Evolutionary conservation across 768 basidiomycete genomes (phyloP).

Genomic region (Russula sp.): DNA sequence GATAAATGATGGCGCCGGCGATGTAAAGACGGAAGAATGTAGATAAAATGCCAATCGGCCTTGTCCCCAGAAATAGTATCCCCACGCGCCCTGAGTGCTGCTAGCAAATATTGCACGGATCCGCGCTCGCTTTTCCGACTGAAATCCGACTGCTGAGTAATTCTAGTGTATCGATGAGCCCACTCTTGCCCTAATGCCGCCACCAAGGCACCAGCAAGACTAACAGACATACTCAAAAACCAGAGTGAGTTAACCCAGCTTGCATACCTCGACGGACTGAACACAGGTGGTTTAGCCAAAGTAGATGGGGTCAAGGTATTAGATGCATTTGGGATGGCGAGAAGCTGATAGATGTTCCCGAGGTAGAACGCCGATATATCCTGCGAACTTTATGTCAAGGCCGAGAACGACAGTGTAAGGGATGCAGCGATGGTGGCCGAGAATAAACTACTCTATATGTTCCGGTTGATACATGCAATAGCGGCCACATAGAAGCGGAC

Average conservation of each 20-base stretch:
- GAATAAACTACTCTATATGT: constrained; percentile 2
- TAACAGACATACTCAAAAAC: background rate
- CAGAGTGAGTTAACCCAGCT: background rate
- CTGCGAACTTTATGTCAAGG: background rate
- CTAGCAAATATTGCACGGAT: background rate
- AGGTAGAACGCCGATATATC: background rate
- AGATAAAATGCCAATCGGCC: background rate
- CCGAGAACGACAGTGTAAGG: background rate
- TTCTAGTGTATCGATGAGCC: background rate
- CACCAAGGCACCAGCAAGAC: background rate
- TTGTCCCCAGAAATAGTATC: background rate
- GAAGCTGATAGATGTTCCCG: background rate
- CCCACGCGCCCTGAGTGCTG: too few relatives aligned
- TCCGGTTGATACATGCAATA: too few relatives aligned
- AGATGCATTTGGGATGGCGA: background rate
- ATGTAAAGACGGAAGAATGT: background rate
- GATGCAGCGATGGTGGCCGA: background rate
- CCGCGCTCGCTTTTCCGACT: background rate
- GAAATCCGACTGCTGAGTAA: background rate
- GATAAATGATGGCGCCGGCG: background rate
- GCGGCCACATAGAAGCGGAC: background rate
- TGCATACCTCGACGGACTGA: background rate
- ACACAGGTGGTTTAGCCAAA: background rate
- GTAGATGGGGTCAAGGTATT: background rate
- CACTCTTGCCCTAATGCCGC: background rate